Base-by-base conservation (phyloP, 306 rosid species). In the Vigna angularis region DNA sequence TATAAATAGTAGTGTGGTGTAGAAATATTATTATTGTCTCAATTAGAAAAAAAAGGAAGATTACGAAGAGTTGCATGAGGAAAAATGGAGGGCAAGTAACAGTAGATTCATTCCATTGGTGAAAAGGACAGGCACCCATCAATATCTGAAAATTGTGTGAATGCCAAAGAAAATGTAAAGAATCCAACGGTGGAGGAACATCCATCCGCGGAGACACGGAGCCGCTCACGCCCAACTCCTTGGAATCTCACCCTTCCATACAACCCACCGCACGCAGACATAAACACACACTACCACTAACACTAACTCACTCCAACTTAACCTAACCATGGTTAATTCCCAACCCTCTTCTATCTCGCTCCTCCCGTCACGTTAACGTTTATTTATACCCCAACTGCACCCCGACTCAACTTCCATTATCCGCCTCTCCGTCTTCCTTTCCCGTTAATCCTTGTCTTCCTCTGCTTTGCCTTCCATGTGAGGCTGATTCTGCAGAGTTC, bases 171-270 rank as follows among this genome's bases (percentile, higher is more conserved):
- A 62, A 51, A 57, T 56, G 74, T 15, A 81, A 75, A 61, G 70
- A 86, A 94, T 94, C 97, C 84, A 87, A 94, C 97, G 98, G 98
- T 74, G 84, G 83, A 90, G 94, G 89, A 87, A 87, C 89, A 83
- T 83, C 87, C 91, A 85, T 88, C 86, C 91, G 98, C 97, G 98
- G 97, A 95, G 89, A 92, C 97, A 88, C 97, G 98, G 96, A 95
- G 97, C 98, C 98, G 98, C 93, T 91, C 82, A 65, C 84, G 84
- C 98, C 97, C 86, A 85, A 82, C 48, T 67, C 90, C 83, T 95
- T 89, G 98, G 97, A 95, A 91, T 92, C 91, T 86, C 88, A 68
- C 87, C 80, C 86, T 58, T 63, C 82, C 69, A 57, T 64, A 80
- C 85, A 72, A 55, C 6, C 76, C 75, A 78, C 45, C 14, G 45